phyloP scores from a whole-genome alignment of 2,329 filamentous ascomycete genomes.

The Laburnicola sp. region DNA sequence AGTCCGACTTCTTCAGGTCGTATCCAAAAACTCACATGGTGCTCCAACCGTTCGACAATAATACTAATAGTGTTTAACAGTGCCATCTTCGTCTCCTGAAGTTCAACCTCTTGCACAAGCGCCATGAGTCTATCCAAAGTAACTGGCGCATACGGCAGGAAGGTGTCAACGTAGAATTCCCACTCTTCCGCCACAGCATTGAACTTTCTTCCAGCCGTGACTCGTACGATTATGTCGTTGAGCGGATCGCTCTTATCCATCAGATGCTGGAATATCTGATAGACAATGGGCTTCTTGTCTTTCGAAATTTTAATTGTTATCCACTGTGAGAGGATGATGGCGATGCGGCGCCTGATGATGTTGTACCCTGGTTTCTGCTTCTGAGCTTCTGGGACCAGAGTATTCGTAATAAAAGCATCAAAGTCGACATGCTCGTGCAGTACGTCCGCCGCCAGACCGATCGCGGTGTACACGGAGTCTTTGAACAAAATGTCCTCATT shows the following conservation, averaged over 20 bases:
- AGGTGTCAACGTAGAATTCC: slow-evolving; percentile 73
- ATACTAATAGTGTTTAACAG: slow-evolving; percentile 84
- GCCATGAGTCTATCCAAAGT: slow-evolving; percentile 73
- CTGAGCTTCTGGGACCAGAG: slow-evolving; percentile 78
- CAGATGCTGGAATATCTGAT: slow-evolving; percentile 86
- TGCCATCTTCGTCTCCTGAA: slow-evolving; percentile 87
- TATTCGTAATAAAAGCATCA: slow-evolving; percentile 73
- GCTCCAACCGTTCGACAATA: slow-evolving; percentile 79
- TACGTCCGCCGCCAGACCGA: slow-evolving; percentile 81
- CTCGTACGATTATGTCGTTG: slow-evolving; percentile 89
- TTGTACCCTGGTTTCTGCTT: slow-evolving; percentile 69
- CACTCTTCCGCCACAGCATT: slow-evolving; percentile 81
- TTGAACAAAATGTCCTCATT: slow-evolving; percentile 78
- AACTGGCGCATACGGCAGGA: slow-evolving; percentile 75
- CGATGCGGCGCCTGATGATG: slow-evolving; percentile 81
- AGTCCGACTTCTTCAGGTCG: background rate
- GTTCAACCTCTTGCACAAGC: slow-evolving; percentile 77
- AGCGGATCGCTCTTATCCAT: slow-evolving; percentile 73
- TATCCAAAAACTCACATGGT: slow-evolving; percentile 55
- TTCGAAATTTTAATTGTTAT: slow-evolving; percentile 74
- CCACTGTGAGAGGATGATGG: slow-evolving; percentile 89
- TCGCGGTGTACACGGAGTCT: slow-evolving; percentile 91
- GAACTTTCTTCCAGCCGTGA: slow-evolving; percentile 86
- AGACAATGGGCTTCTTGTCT: slow-evolving; percentile 71
- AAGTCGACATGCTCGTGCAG: slow-evolving; percentile 79